Conservation (phyloP, 179 eudicot genomes). For the Gypsophila paniculata region DNA sequence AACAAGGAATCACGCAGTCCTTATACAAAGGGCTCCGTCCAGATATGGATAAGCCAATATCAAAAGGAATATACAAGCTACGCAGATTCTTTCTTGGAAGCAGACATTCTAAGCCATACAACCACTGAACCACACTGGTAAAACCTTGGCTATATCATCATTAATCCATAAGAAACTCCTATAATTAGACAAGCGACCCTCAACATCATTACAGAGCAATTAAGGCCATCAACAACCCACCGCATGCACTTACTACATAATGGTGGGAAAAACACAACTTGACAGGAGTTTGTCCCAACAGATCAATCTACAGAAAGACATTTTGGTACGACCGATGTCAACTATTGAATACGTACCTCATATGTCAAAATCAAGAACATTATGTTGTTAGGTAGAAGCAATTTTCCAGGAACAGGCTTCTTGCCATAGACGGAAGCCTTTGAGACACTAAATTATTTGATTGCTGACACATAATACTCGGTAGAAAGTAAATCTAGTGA, state of each 20-base stretch:
- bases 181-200: neutral
- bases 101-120: too few relatives aligned
- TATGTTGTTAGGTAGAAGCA: neutral
- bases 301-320: neutral
- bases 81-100: too few relatives aligned
- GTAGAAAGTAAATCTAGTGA: neutral
- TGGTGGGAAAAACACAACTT: neutral
- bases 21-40: neutral
- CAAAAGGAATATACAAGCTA: neutral
- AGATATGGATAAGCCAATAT: neutral
- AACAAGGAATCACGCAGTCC: neutral
- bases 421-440: neutral
- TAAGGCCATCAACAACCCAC: constrained; percentile 4
- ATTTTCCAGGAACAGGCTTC: neutral
- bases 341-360: neutral
- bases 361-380: neutral
- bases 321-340: neutral
- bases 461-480: neutral
- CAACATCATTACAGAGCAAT: neutral
- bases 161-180: neutral
- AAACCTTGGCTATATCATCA: neutral
- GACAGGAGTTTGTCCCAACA: constrained; percentile 5
- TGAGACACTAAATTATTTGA: too few relatives aligned
- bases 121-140: neutral
- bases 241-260: neutral